Evolutionary conservation across 495 filamentous ascomycete genomes (phyloP), one percentile per base, ranked within the genome.

Genomic region (Penicillium arizonense): DNA sequence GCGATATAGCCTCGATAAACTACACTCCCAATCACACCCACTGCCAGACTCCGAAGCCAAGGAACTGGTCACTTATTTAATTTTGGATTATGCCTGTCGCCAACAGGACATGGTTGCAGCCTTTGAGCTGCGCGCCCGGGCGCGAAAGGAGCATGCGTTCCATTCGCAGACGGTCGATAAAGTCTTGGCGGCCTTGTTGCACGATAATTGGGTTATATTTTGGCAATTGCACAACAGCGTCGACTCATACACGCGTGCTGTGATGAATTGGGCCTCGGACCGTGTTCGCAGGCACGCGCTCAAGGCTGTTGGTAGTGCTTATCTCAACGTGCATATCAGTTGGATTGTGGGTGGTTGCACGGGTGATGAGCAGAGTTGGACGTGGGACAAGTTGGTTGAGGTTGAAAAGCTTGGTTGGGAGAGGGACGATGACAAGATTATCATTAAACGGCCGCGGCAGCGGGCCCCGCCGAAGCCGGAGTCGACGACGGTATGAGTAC

Each of bases 31-130:
- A 4, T 59, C 71, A 0, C 75, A 82, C 43, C 83, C 82, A 26
- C 79, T 97, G 16, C 80, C 85, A 0, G 70, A 74, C 10, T 68
- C 82, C 12, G 90, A 96, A 57, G 65, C 88, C 14, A 83, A 85
- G 42, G 94, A 97, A 53, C 82, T 92, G 54, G 77, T 84, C 18
- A 81, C 82, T 30, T 97, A 96, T 63, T 78, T 87, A 13, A 84
- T 97, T 38, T 82, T 97, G 13, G 94, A 98, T 69, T 80, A 90
- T 36, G 91, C 91, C 9, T 96, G 93, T 65, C 82, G 91, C 12
- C 82, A 91, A 57, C 76, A 82, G n/a, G 79, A 96, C 52, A 76
- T 96, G 33, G 77, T 78, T 7, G 78, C 82, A 30, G 94, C 93
- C 1, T 90, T 87, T 57, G 72, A 78, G n/a, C 64, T 87, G 39